Evolutionary conservation across 176 grass and related monocot genomes (phyloP).

Genomic region (Phoenix dactylifera): DNA sequence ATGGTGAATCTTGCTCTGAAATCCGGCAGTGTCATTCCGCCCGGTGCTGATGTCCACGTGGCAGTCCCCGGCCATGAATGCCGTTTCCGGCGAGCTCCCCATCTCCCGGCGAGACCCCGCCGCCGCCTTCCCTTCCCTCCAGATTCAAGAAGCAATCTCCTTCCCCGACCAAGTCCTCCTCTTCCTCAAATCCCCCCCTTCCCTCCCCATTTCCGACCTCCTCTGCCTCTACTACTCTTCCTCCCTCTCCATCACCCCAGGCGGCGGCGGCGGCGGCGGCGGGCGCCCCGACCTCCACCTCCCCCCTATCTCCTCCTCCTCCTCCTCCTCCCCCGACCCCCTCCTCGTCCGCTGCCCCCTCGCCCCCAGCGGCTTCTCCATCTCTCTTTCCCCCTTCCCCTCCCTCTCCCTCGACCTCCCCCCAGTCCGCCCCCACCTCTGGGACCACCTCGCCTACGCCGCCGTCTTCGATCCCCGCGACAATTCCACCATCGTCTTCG

Average conservation of each 20-base stretch:
- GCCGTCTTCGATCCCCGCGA: constrained; percentile 56
- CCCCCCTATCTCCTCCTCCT: constrained; percentile 22
- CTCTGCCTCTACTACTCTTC: constrained; percentile 57
- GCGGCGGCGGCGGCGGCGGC: too few relatives aligned
- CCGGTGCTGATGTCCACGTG: constrained; percentile 59
- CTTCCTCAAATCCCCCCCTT: constrained; percentile 28
- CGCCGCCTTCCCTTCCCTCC: constrained; percentile 14
- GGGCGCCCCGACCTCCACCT: constrained; percentile 19
- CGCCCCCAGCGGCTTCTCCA: constrained; percentile 17
- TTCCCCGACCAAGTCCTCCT: constrained; percentile 71
- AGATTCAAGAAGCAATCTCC: constrained; percentile 52
- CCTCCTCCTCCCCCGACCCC: constrained; percentile 15
- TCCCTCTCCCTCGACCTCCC: constrained; percentile 19
- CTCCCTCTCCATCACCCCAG: constrained; percentile 19
- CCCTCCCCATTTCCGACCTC: constrained; percentile 29
- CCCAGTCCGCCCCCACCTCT: constrained; percentile 26
- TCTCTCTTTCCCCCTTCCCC: constrained; percentile 35
- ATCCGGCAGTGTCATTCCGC: constrained; percentile 47
- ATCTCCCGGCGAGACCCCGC: constrained; percentile 14
- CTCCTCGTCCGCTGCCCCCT: constrained; percentile 45
- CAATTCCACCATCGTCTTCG: constrained; percentile 79
- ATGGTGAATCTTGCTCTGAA: background rate
- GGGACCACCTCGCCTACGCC: constrained; percentile 73
- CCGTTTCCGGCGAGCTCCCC: constrained; percentile 30
- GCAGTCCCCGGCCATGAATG: constrained; percentile 48